Evolutionary conservation across 139 green algal genomes (phyloP), one percentile per base, ranked within the genome.

Genomic region (Pseudopediastrum boryanum): DNA sequence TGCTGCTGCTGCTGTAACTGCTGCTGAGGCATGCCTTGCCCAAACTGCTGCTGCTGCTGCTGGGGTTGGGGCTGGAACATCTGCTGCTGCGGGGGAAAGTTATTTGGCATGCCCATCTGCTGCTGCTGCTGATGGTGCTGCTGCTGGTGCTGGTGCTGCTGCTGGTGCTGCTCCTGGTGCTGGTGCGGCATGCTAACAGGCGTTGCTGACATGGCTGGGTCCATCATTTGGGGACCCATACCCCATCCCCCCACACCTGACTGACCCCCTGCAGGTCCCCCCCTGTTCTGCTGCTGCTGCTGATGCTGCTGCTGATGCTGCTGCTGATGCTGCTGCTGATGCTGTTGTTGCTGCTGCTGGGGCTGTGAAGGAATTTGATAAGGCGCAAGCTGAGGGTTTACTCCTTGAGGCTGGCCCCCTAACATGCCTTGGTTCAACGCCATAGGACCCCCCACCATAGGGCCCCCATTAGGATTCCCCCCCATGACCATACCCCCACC

Each of bases 251-350:
- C 46, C 16, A 16, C 46, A n/a, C 13, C 46, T 16, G 46, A 12
- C 16, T n/a, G n/a, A n/a, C n/a, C n/a, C n/a, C 13, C 46, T 16
- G 46, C 46, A 16, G 46, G 13, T 16, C 46, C 13, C 46, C 46
- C 46, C 13, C 46, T 56, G 46, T 16, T 56, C 46, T 56, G 46
- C 46, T 54, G 71, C 71, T 56, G 71, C 71, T 68, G 71, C 71
- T 68, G 71, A 51, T 41, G 46, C 71, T 41, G 71, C 71, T 41
- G 71, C 71, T 29, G 46, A 51, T 9, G 62, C 33, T 38, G 64
- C 39, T 3, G 39, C 21, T 31, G 41, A 51, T 29, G 51, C 50
- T 66, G 51, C 66, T 46, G 38, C 10, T 23, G 41, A 35, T 25
- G 25, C 27, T 46, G 46, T 48, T 63, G 68, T 48, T 75, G 68